Base-by-base conservation (phyloP, 768 basidiomycete species). In the Tylopilus vinaceipallidus region DNA sequence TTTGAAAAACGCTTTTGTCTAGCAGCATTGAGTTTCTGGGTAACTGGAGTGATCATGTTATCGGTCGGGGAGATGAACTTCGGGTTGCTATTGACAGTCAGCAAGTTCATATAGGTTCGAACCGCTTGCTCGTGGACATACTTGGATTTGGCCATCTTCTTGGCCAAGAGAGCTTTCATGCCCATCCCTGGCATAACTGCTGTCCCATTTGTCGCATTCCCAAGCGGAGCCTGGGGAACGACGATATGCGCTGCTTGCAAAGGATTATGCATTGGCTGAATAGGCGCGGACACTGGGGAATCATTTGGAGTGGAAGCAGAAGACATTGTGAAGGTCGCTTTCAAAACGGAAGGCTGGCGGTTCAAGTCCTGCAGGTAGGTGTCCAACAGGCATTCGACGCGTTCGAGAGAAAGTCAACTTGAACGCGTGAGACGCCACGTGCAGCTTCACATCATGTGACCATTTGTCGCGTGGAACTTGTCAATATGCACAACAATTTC, bases 1-100 rank as follows among this genome's bases (percentile, higher is more conserved):
- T 92, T 97, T 50, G 69, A 74, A 65, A 97, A 98, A 62, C 91
- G 92, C 71, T 92, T 91, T 78, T 95, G 94, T 79, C 83, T 95
- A 3, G 88, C 87, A 16, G 88, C 89, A 42, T 77, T 87, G 45
- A 98, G 79, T 70, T 98, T 98, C 71, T 94, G 88, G 6, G 94
- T 90, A 66, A 83, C 84, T 3, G 95, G 95, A 3, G 93, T 95
- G 78, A 98, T 83, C 70, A 98, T 77, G 65, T 88, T 91, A 69
- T 99, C 95, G 9, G 95, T 97, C 3, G 95, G 95, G 16, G 95
- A 98, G 61, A 95, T 75, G 63, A 82, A 92, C 29, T 82, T 82
- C 19, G 91, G 87, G 67, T 97, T 97, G 67, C 92, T 93, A 65
- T 26, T 14, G 14, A 52, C 16, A 32, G 45, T 58, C 59, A 54